A percentile compares a stretch with the other conserved stretches of the same genome.
These are phyloP conservation scores for Geosmithia putterillii DNA, from an alignment of 2,329 filamentous ascomycete species.

Conservation along the genomic window DNA sequence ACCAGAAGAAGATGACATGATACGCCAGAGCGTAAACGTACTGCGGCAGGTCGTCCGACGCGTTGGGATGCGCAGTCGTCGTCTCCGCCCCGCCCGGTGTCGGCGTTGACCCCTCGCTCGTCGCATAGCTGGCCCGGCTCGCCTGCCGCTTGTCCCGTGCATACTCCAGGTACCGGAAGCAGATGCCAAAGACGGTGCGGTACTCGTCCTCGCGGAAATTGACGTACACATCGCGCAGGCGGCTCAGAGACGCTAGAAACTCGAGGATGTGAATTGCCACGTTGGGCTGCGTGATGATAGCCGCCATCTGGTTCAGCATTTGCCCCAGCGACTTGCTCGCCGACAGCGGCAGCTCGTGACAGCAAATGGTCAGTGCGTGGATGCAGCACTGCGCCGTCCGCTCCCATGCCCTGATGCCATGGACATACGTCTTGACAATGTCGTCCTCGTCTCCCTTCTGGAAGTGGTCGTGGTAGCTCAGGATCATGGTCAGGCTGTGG, in stretches of 20 bases:
- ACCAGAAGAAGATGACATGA: conserved; percentile 96
- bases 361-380: conserved; percentile 87
- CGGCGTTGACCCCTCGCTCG: conserved; percentile 21
- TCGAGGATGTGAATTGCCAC: conserved; percentile 93
- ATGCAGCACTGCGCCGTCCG: conserved; percentile 86
- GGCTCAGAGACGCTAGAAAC: conserved; percentile 80
- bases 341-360: conserved; percentile 81
- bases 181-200: conserved; percentile 88
- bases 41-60: conserved; percentile 67
- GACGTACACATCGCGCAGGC: conserved; percentile 71
- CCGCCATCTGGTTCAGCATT: conserved; percentile 85
- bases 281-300: conserved; percentile 86
- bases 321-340: conserved; percentile 76
- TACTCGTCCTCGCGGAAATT: conserved; percentile 90
- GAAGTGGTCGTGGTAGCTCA: conserved; percentile 84
- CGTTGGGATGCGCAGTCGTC: conserved; percentile 12
- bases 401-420: conserved; percentile 74
- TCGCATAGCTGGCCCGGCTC: conserved; percentile 28
- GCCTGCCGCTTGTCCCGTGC: conserved; percentile 55
- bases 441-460: conserved; percentile 79
- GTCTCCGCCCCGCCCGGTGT: not conserved
- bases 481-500: conserved; percentile 72
- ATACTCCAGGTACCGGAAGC: conserved; percentile 84
- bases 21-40: conserved; percentile 92
- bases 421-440: conserved; percentile 73